These are phyloP conservation scores for Colletotrichum sp. DNA, from an alignment of 2,329 filamentous ascomycete genomes.

Conservation along the genomic window DNA sequence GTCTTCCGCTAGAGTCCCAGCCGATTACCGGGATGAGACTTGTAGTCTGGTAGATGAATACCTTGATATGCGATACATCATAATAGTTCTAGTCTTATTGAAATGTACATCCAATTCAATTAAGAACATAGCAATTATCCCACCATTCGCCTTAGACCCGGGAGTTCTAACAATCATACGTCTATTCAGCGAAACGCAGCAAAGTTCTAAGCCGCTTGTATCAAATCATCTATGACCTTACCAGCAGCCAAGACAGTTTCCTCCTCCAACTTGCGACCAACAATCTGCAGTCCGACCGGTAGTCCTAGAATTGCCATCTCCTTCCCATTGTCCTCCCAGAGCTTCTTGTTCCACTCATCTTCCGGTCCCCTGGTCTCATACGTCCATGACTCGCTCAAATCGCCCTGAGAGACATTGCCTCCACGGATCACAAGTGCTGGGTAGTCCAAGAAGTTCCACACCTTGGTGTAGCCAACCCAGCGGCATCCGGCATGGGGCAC, in stretches of 20 bases:
- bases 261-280: constrained; percentile 7
- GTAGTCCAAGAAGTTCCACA: constrained; percentile 43
- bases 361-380: not conserved
- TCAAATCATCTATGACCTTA: not conserved
- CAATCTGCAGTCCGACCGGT: constrained; percentile 1
- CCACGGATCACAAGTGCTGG: constrained; percentile 36
- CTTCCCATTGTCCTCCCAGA: not conserved
- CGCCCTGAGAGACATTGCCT: constrained; percentile 39
- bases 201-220: not conserved
- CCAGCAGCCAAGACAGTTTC: constrained; percentile 6
- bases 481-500: constrained; percentile 45
- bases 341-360: constrained; percentile 1
- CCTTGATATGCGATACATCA: no score
- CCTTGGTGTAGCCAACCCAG: constrained; percentile 53
- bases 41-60: no score
- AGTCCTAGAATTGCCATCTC: not conserved
- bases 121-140: rapidly evolving
- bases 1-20: no score
- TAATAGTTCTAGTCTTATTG: no score
- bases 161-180: rapidly evolving
- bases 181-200: rapidly evolving
- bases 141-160: rapidly evolving
- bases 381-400: constrained; percentile 37
- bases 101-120: no score
- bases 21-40: no score